These are phyloP conservation scores for Solanum tarapatanum DNA, from an alignment of 257 asterid species.

Conservation along the genomic window DNA sequence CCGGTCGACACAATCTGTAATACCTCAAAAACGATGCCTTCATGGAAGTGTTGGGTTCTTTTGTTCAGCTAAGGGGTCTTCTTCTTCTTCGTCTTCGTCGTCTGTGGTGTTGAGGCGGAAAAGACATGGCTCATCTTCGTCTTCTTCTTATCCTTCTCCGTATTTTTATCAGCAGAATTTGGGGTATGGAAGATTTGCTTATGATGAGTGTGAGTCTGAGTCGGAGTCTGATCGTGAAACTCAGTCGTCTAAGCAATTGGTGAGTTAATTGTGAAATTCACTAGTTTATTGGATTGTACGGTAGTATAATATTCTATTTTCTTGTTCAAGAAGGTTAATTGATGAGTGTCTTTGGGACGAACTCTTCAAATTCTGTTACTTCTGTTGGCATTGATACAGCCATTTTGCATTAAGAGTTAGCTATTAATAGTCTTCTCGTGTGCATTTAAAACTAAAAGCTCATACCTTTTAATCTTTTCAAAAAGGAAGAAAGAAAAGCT, in stretches of 20 bases:
- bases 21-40: constrained; percentile 2
- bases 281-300: neutral
- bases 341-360: neutral
- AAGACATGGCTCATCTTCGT: constrained; percentile 15
- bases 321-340: neutral
- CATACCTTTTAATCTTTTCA: neutral
- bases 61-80: constrained; percentile 23
- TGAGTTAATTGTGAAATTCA: neutral
- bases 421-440: neutral
- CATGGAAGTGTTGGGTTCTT: constrained; percentile 3
- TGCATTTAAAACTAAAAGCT: neutral
- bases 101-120: constrained; percentile 21
- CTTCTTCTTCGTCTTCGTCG: constrained; percentile 16
- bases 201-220: constrained; percentile 60
- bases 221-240: constrained; percentile 36
- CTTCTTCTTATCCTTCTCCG: constrained; percentile 22
- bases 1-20: neutral
- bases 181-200: constrained; percentile 60
- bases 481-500: neutral
- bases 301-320: neutral
- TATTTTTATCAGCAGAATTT: constrained; percentile 39
- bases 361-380: neutral
- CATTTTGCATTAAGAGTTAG: neutral
- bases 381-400: neutral
- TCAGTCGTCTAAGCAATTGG: constrained; percentile 56